Percentiles rank a stretch among this genome's conserved stretches.
These are phyloP conservation scores for Gonium pectorale DNA, from an alignment of 139 green algal genomes.

Conservation along the genomic window DNA sequence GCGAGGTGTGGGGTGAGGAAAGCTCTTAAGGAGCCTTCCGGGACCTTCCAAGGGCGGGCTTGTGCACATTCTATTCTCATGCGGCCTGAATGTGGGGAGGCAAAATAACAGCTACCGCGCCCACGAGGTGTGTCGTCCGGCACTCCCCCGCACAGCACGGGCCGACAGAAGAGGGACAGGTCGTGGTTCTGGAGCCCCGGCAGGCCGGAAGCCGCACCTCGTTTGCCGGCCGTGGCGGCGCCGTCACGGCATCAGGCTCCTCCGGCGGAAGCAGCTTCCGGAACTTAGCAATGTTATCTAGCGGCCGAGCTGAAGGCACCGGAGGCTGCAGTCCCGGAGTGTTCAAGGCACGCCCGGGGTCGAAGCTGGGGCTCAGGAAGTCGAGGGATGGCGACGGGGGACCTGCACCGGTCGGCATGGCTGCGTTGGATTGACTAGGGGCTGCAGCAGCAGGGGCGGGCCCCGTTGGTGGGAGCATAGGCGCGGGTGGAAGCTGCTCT, in stretches of 20 bases:
- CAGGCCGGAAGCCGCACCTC: not conserved
- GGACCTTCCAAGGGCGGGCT: no score
- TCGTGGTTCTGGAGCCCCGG: not conserved
- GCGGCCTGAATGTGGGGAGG: no score
- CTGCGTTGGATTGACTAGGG: no score
- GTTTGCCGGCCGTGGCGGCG: not conserved
- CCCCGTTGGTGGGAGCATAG: no score
- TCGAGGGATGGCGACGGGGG: constrained; percentile 56
- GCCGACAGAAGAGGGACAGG: not conserved
- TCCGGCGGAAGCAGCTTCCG: constrained; percentile 67
- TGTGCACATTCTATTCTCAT: no score
- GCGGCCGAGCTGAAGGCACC: constrained; percentile 52
- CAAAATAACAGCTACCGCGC: no score
- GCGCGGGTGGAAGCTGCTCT: no score
- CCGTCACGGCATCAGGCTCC: constrained; percentile 40
- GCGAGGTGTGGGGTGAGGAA: no score
- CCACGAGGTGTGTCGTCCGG: no score
- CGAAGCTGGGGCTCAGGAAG: constrained; percentile 66
- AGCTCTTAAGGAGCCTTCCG: no score
- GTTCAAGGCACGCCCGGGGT: constrained; percentile 59
- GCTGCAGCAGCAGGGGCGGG: no score
- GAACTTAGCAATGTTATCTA: constrained; percentile 76
- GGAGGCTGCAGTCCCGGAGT: constrained; percentile 64
- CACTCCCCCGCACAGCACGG: not conserved
- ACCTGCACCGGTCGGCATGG: not conserved